Conservation (phyloP, 352 stramenopile genomes). For the Pythium scleroteichum region DNA sequence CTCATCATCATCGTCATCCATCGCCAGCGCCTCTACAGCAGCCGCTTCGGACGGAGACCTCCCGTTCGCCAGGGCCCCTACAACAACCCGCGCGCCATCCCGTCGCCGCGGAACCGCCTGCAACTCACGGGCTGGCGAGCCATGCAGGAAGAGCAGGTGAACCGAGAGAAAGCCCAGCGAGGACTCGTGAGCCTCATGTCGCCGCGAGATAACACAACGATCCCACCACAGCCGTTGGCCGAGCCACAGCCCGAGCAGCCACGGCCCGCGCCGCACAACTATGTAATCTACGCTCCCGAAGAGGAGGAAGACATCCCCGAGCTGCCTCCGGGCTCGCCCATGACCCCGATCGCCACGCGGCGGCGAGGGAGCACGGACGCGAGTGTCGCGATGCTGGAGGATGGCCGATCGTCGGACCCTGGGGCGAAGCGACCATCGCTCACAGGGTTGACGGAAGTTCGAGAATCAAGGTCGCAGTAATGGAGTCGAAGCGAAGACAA, state of each 20-base stretch:
- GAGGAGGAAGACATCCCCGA: constrained; percentile 29
- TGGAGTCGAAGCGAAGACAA: not conserved
- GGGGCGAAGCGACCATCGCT: constrained; percentile 1
- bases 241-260: not conserved
- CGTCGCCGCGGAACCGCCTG: constrained; percentile 66
- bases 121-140: constrained; percentile 61
- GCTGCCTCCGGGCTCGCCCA: constrained; percentile 14
- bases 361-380: constrained; percentile 25
- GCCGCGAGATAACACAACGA: constrained; percentile 22
- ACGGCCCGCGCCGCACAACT: constrained; percentile 2
- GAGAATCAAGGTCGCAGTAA: constrained; percentile 9
- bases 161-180: constrained; percentile 55
- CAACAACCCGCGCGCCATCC: constrained; percentile 71
- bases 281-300: constrained; percentile 13
- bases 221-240: constrained; percentile 3
- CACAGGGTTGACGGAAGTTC: constrained; percentile 12
- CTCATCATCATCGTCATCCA: constrained; percentile 66
- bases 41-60: constrained; percentile 25
- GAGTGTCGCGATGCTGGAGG: constrained; percentile 29
- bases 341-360: constrained; percentile 14
- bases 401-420: constrained; percentile 17
- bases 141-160: constrained; percentile 55
- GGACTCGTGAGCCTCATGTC: constrained; percentile 42
- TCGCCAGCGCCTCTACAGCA: constrained; percentile 42
- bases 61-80: constrained; percentile 41